Percentiles rank a stretch among this genome's conserved stretches.
These are phyloP conservation scores for Cutaneotrichosporon arboriforme DNA, from an alignment of 1,284 basidiomycete genomes.

Conservation along the genomic window DNA sequence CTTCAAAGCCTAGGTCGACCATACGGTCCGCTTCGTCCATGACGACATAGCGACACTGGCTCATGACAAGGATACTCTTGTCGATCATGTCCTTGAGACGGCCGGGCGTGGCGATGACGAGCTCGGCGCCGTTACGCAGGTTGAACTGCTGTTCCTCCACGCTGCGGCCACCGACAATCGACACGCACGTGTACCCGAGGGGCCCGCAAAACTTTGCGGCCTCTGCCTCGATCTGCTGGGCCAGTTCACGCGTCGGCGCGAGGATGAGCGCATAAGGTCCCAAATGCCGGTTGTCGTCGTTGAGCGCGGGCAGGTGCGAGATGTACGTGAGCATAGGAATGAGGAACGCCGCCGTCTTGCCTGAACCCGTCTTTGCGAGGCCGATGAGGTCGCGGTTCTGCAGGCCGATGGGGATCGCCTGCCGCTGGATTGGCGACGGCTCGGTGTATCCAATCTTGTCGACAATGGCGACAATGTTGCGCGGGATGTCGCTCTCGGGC, in stretches of 20 bases:
- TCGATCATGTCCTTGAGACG: conserved; percentile 96
- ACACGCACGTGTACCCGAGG: conserved; percentile 86
- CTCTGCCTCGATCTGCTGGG: conserved; percentile 94
- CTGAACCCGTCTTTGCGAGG: conserved; percentile 97
- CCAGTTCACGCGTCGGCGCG: conserved; percentile 85
- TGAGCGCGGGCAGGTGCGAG: conserved; percentile 71
- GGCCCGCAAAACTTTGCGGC: conserved; percentile 82
- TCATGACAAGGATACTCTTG: conserved; percentile 86
- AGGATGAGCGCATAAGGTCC: conserved; percentile 92
- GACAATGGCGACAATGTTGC: conserved; percentile 72
- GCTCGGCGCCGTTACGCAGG: conserved; percentile 89
- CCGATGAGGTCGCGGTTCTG: conserved; percentile 96
- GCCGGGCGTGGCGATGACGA: conserved; percentile 97
- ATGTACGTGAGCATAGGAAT: conserved; percentile 98
- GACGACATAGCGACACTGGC: conserved; percentile 94
- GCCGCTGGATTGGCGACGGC: conserved; percentile 91
- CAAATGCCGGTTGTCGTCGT: conserved; percentile 84
- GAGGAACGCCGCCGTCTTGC: conserved; percentile 98
- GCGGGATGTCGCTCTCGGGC: conserved; percentile 80
- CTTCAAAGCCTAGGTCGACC: conserved; percentile 96
- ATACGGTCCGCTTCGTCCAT: conserved; percentile 99
- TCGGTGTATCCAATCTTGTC: conserved; percentile 93
- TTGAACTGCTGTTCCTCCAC: conserved; percentile 97
- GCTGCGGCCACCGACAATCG: conserved; percentile 90
- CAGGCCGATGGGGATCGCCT: conserved; percentile 95